Percentiles rank a stretch among this genome's conserved stretches.
phyloP scores from a whole-genome alignment of 371 early-diverging fungal genomes.

The Actinomortierella ambigua region DNA sequence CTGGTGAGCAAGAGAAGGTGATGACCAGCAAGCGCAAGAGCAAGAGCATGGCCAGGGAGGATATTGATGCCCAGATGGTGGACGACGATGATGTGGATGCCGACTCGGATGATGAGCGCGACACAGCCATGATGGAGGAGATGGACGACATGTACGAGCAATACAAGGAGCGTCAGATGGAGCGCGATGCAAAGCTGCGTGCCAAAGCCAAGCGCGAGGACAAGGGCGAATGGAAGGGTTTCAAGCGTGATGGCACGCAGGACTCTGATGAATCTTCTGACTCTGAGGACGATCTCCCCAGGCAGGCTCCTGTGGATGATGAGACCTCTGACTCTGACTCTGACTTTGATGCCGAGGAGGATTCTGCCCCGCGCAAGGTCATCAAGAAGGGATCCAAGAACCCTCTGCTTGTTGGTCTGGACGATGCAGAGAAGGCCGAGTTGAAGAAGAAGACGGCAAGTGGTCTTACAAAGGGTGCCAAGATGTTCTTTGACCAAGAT shows the following conservation, averaged over 20 bases:
- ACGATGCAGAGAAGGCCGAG: slow-evolving; percentile 63
- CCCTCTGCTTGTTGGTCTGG: slow-evolving; percentile 62
- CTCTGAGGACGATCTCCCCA: slow-evolving; percentile 42
- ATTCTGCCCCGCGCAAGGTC: slow-evolving; percentile 38
- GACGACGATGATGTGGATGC: slow-evolving; percentile 49
- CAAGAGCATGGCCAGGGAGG: slow-evolving; percentile 52
- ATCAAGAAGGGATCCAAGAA: slow-evolving; percentile 51
- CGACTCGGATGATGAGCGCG: slow-evolving; percentile 48
- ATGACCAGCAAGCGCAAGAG: slow-evolving; percentile 42
- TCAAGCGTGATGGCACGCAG: slow-evolving; percentile 58
- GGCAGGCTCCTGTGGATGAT: slow-evolving; percentile 13
- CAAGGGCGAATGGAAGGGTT: slow-evolving; percentile 74
- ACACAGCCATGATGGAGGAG: slow-evolving; percentile 68
- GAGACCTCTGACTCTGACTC: slow-evolving; percentile 47
- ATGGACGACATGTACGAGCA: slow-evolving; percentile 77
- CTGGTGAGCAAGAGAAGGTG: slow-evolving; percentile 29
- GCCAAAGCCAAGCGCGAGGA: slow-evolving; percentile 70
- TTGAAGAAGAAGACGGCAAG: slow-evolving; percentile 54
- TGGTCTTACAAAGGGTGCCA: slow-evolving; percentile 79
- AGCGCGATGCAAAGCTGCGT: slow-evolving; percentile 76
- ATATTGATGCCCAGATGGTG: slow-evolving; percentile 54
- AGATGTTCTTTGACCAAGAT: slow-evolving; percentile 93
- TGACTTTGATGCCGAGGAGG: slow-evolving; percentile 56
- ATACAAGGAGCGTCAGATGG: slow-evolving; percentile 72
- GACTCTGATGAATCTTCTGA: slow-evolving; percentile 38